A percentile compares a stretch with the other conserved stretches of the same genome.
phyloP scores from a whole-genome alignment of 1,284 basidiomycete species.

The Xerocomus amazonicus region DNA sequence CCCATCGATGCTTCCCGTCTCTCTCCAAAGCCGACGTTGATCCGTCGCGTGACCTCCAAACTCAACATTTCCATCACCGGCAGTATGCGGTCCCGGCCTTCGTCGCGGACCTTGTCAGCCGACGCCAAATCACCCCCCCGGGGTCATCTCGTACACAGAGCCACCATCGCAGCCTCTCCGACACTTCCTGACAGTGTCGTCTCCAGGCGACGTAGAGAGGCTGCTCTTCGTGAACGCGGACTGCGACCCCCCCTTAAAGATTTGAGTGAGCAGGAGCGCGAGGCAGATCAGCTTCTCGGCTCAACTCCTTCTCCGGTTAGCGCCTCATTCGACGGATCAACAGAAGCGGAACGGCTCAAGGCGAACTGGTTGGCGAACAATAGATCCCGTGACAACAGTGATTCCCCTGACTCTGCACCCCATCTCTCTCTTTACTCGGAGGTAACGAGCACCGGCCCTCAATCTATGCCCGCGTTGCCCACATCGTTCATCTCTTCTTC shows the following conservation, averaged over 20 bases:
- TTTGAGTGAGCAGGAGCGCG: conserved; percentile 46
- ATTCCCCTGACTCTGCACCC: conserved; percentile 13
- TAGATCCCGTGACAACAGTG: conserved; percentile 15
- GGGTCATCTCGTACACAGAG: too few species aligned
- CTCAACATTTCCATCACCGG: conserved; percentile 21
- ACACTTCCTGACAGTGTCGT: conserved; percentile 22
- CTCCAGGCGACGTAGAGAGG: conserved; percentile 38
- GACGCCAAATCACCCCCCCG: not conserved
- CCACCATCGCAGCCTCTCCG: conserved; percentile 3
- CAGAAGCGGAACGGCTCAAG: conserved; percentile 48
- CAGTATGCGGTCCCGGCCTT: conserved; percentile 11
- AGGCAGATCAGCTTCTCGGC: conserved; percentile 41
- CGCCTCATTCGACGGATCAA: conserved; percentile 16
- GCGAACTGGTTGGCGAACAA: conserved; percentile 46
- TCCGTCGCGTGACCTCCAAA: conserved; percentile 32
- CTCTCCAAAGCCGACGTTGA: conserved; percentile 15
- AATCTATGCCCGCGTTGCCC: not conserved
- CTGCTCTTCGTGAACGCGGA: conserved; percentile 52
- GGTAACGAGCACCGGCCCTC: not conserved
- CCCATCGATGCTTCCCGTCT: not conserved
- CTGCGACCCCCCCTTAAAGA: conserved; percentile 47
- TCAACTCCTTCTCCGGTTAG: conserved; percentile 22
- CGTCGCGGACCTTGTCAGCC: conserved; percentile 11
- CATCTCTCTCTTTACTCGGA: not conserved
- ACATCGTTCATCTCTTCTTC: not conserved